Evolutionary conservation across 106 monocot genomes (phyloP).

Genomic region (Dioscorea dumetorum): DNA sequence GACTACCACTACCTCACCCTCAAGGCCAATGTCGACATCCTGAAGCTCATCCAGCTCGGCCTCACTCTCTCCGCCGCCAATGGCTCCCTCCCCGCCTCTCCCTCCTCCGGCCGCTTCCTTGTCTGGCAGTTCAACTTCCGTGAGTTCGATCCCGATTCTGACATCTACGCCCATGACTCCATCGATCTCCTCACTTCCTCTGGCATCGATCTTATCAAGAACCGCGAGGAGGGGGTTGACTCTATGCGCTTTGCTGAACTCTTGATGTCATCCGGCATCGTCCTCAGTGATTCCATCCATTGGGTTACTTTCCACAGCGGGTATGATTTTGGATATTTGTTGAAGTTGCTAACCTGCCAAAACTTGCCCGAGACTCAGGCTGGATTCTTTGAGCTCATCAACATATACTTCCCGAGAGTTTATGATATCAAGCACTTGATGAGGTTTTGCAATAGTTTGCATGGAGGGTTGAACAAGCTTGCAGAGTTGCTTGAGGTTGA

Average conservation of each 20-base stretch:
- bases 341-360: not conserved
- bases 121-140: conserved; percentile 13
- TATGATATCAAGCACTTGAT: not conserved
- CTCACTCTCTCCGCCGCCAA: not conserved
- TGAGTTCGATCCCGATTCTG: not conserved
- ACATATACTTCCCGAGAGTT: not conserved
- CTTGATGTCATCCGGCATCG: conserved; percentile 4
- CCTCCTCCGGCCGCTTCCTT: not conserved
- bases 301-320: conserved; percentile 3
- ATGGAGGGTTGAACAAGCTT: not conserved
- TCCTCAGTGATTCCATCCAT: not conserved
- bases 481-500: not conserved
- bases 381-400: not conserved
- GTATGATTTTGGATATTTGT: conserved; percentile 3
- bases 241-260: not conserved
- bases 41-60: conserved; percentile 4
- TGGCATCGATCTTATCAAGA: not conserved
- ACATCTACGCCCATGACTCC: not conserved
- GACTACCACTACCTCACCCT: not conserved
- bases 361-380: not conserved
- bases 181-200: not conserved
- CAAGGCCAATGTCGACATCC: conserved; percentile 1
- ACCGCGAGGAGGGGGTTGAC: not conserved
- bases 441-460: not conserved
- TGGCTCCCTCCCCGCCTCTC: not conserved